A percentile compares a stretch with the other conserved stretches of the same genome.
Conservation (phyloP, 208 protist genomes). For the Acanthamoeba triangularis region DNA sequence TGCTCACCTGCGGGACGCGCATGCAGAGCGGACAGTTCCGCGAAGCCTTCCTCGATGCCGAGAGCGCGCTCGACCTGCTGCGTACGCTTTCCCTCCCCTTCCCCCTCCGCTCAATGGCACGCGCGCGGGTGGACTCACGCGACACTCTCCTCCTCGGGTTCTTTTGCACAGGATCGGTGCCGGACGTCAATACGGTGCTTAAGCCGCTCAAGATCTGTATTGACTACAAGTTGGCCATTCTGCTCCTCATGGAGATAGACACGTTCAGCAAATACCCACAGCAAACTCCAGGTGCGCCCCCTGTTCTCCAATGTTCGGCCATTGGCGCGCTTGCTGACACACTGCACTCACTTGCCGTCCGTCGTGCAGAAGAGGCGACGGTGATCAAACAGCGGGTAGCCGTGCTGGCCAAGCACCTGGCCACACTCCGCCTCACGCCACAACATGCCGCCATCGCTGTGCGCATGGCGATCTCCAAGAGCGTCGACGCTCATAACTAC, state of each 20-base stretch:
- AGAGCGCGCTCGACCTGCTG: slow-evolving; percentile 48
- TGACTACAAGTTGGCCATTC: slow-evolving; percentile 62
- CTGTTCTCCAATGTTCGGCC: background rate
- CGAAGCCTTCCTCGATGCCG: slow-evolving; percentile 52
- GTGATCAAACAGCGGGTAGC: slow-evolving; percentile 12
- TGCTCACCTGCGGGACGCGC: slow-evolving; percentile 5
- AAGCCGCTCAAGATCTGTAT: slow-evolving; percentile 52
- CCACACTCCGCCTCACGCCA: background rate
- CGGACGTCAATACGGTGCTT: background rate
- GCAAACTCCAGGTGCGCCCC: background rate
- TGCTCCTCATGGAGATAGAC: slow-evolving; percentile 58
- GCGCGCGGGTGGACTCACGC: background rate
- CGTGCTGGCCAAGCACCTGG: background rate
- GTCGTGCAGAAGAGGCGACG: background rate
- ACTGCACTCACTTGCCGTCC: background rate
- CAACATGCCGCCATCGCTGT: slow-evolving; percentile 7
- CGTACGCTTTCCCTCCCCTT: background rate
- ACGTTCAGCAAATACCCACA: background rate
- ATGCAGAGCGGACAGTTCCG: slow-evolving; percentile 63
- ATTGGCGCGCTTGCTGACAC: background rate
- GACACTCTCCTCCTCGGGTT: too few relatives aligned
- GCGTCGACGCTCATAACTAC: slow-evolving; percentile 38
- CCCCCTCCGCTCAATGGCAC: background rate
- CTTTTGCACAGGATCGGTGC: slow-evolving; percentile 14
- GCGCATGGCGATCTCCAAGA: slow-evolving; percentile 41